These are phyloP conservation scores for Acacia confusa DNA, from an alignment of 306 rosid genomes.

Conservation along the genomic window DNA sequence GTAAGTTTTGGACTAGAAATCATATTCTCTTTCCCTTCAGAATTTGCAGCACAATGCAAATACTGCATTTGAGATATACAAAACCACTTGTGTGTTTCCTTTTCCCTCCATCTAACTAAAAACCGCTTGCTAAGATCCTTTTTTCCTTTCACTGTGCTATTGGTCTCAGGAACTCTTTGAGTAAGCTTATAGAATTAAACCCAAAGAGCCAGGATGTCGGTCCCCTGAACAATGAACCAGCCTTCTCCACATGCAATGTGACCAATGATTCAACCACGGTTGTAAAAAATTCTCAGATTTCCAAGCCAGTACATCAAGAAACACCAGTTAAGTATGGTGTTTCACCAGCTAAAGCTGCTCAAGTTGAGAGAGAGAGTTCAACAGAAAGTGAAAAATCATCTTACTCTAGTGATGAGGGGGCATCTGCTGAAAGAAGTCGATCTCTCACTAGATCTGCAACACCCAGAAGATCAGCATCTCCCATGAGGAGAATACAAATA, in stretches of 20 bases:
- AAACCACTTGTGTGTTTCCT: slow-evolving; percentile 1
- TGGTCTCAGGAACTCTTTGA: slow-evolving; percentile 58
- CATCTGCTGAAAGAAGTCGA: slow-evolving; percentile 83
- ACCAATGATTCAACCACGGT: slow-evolving; percentile 35
- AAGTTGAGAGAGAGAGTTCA: slow-evolving; percentile 71
- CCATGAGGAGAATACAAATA: slow-evolving; percentile 92
- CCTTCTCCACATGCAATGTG: slow-evolving; percentile 28
- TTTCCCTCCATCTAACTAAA: slow-evolving; percentile 7
- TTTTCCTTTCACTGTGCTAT: slow-evolving; percentile 24
- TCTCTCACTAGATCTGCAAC: slow-evolving; percentile 66
- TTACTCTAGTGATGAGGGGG: slow-evolving; percentile 66
- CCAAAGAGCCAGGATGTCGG: slow-evolving; percentile 37
- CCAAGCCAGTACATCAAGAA: slow-evolving; percentile 45
- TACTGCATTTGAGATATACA: neutral
- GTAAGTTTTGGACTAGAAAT: slow-evolving; percentile 42
- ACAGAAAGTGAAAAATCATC: slow-evolving; percentile 77
- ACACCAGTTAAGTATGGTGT: slow-evolving; percentile 76
- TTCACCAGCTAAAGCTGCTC: slow-evolving; percentile 93
- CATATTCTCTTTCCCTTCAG: slow-evolving; percentile 15
- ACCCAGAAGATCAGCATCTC: slow-evolving; percentile 94
- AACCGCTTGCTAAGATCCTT: slow-evolving; percentile 10
- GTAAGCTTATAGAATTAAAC: slow-evolving; percentile 54
- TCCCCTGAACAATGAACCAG: slow-evolving; percentile 43
- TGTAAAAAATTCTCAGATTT: slow-evolving; percentile 35
- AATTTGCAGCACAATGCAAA: slow-evolving; percentile 1